phyloP scores from a whole-genome alignment of 148 eudicot genomes.

The Diospyros lotus region DNA sequence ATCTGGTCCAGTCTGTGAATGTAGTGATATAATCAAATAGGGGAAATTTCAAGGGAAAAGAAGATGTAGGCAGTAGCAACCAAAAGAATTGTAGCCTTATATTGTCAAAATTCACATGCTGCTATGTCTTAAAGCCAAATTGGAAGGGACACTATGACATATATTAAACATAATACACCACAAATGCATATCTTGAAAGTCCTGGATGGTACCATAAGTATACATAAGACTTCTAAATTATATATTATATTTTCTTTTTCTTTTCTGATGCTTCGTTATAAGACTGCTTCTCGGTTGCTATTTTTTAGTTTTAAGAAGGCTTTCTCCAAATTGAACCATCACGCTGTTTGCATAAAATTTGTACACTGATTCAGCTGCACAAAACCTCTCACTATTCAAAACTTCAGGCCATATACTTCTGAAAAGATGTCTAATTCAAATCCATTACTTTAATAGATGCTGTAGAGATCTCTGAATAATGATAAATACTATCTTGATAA shows the following conservation, averaged over 20 bases:
- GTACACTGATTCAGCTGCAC: too few species aligned
- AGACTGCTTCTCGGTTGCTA: background rate
- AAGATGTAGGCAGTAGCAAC: background rate
- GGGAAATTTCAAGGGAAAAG: background rate
- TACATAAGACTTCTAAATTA: background rate
- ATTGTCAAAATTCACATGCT: background rate
- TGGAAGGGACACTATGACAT: background rate
- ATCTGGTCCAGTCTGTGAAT: too few species aligned
- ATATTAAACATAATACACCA: background rate
- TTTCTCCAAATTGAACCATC: background rate
- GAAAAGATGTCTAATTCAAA: background rate
- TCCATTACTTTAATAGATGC: background rate
- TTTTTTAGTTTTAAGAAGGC: background rate
- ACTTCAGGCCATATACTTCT: background rate
- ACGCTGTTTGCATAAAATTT: background rate
- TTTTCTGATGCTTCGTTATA: background rate
- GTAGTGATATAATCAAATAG: background rate
- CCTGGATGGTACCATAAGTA: background rate
- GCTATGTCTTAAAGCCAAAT: constrained; percentile 1
- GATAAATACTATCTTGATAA: background rate
- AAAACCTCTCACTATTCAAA: background rate
- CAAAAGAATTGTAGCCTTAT: background rate
- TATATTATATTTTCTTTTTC: background rate
- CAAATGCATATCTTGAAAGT: background rate
- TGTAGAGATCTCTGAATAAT: background rate